These are phyloP conservation scores for Trichoderma sp. DNA, from an alignment of 2,329 filamentous ascomycete species.

Conservation along the genomic window DNA sequence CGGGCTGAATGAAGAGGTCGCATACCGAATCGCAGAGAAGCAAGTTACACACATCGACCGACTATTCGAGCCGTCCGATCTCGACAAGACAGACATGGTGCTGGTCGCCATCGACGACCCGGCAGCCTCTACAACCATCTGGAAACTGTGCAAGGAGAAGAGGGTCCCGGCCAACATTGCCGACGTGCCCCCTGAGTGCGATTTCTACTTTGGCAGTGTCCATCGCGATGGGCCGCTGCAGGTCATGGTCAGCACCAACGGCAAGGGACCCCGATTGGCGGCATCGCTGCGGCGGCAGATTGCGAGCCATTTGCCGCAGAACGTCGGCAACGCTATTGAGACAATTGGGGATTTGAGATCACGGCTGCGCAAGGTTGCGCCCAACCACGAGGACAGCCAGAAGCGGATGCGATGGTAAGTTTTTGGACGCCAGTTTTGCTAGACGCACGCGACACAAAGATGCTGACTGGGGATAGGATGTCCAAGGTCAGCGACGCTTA, in stretches of 20 bases:
- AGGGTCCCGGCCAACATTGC: conserved; percentile 92
- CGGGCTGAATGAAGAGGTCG: conserved; percentile 87
- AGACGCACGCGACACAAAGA: not conserved
- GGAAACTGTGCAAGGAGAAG: conserved; percentile 87
- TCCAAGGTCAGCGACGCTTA: conserved; percentile 87
- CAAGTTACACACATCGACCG: conserved; percentile 83
- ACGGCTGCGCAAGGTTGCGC: conserved; percentile 78
- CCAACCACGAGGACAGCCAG: conserved; percentile 71
- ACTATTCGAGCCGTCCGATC: conserved; percentile 82
- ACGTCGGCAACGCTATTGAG: conserved; percentile 83
- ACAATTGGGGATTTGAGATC: conserved; percentile 79
- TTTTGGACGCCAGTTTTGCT: not conserved
- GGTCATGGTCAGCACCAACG: conserved; percentile 98
- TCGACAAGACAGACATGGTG: conserved; percentile 84
- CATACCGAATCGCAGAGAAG: conserved; percentile 72
- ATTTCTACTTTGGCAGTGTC: conserved; percentile 97
- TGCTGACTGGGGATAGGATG: conserved; percentile 65
- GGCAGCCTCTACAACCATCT: conserved; percentile 84
- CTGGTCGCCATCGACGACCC: conserved; percentile 93
- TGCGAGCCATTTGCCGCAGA: conserved; percentile 72
- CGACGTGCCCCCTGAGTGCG: conserved; percentile 94
- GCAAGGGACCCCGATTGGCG: conserved; percentile 89
- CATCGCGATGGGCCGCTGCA: conserved; percentile 94
- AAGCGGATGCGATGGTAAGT: conserved; percentile 87
- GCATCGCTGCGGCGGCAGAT: conserved; percentile 85